These are phyloP conservation scores for Amanita subjunquillea DNA, from an alignment of 768 basidiomycete genomes.

Conservation along the genomic window DNA sequence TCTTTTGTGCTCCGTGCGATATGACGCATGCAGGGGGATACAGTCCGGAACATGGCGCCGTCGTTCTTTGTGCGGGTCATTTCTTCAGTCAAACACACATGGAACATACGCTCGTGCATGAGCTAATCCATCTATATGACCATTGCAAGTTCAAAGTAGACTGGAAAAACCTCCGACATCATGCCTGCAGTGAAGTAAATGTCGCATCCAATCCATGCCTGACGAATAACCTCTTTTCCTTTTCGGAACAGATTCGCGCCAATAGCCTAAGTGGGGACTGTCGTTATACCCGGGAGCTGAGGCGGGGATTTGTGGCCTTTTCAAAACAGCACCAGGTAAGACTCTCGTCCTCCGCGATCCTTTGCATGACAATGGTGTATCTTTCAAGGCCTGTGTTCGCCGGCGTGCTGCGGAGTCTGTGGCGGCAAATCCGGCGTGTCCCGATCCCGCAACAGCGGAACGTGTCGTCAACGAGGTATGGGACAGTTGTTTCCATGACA, in stretches of 20 bases:
- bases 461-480: slow-evolving; percentile 92
- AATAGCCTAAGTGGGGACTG: slow-evolving; percentile 94
- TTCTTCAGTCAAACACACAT: slow-evolving; percentile 77
- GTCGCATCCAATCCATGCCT: slow-evolving; percentile 1
- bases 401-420: slow-evolving; percentile 82
- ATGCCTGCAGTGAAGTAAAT: slow-evolving; percentile 93
- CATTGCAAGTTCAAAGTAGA: slow-evolving; percentile 91
- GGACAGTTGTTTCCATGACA: slow-evolving; percentile 94
- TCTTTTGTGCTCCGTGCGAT: slow-evolving; percentile 83
- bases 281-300: slow-evolving; percentile 71
- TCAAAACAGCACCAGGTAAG: slow-evolving; percentile 90
- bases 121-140: slow-evolving; percentile 93
- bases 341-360: slow-evolving; percentile 4
- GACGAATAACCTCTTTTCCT: neutral
- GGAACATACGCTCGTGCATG: slow-evolving; percentile 91
- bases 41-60: slow-evolving; percentile 62
- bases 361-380: neutral
- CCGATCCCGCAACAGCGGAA: slow-evolving; percentile 68
- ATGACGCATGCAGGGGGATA: slow-evolving; percentile 70
- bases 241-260: slow-evolving; percentile 69
- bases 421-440: slow-evolving; percentile 69
- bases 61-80: slow-evolving; percentile 79
- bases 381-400: slow-evolving; percentile 72
- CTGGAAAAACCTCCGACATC: slow-evolving; percentile 84
- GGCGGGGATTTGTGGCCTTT: slow-evolving; percentile 67